Evolutionary conservation across 768 basidiomycete species (phyloP).

Genomic region (Mycena sanguinolenta): DNA sequence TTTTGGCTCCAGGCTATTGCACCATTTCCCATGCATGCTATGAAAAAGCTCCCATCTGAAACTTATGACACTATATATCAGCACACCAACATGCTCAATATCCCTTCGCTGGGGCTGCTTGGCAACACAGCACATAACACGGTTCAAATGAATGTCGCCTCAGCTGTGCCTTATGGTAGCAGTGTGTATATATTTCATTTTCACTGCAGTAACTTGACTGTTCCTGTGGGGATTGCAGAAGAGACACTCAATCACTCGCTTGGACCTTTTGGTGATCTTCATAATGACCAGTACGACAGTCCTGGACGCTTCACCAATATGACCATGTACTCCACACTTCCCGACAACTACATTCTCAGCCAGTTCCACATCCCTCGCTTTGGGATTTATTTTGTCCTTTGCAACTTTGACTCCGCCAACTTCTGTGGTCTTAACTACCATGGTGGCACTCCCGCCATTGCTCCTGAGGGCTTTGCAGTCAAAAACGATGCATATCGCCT

Average conservation of each 20-base stretch:
- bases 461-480: background rate
- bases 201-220: no score
- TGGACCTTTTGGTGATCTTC: background rate
- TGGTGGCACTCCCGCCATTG: constrained; percentile 11
- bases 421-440: constrained; percentile 18
- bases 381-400: constrained; percentile 9
- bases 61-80: background rate
- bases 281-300: background rate
- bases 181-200: background rate
- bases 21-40: background rate
- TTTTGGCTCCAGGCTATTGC: background rate
- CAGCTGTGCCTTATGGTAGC: background rate
- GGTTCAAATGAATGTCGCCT: background rate
- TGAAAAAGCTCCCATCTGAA: background rate
- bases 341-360: constrained; percentile 4
- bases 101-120: background rate
- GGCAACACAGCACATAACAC: background rate
- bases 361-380: constrained; percentile 11
- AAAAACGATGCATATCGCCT: background rate
- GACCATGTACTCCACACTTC: background rate
- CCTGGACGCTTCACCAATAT: no score
- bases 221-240: background rate
- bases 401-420: constrained; percentile 15
- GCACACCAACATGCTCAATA: background rate
- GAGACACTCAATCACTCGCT: background rate